Evolutionary conservation across 1,284 basidiomycete genomes (phyloP).

Genomic region (Heterobasidion irregulare): DNA sequence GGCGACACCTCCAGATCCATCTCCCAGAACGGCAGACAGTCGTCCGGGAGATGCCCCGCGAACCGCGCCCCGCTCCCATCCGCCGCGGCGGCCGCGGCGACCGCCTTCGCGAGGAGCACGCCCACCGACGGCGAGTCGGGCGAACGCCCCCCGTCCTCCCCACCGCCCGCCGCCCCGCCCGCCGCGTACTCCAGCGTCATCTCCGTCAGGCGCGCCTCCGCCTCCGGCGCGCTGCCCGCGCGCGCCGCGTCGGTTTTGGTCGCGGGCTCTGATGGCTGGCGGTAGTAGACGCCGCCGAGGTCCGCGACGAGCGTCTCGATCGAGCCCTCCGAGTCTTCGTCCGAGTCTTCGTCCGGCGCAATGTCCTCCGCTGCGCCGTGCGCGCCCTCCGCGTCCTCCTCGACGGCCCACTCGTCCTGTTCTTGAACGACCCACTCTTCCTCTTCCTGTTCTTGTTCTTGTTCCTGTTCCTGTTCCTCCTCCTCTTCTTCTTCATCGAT

Average conservation of each 20-base stretch:
- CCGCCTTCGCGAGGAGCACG: background rate
- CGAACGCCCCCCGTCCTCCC: background rate
- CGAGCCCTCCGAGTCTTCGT: conserved; percentile 3
- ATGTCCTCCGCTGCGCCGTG: background rate
- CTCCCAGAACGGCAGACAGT: background rate
- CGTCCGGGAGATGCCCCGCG: background rate
- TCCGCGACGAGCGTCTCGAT: conserved; percentile 10
- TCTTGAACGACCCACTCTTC: background rate
- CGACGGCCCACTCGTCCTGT: too few relatives aligned
- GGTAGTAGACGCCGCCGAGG: conserved; percentile 1
- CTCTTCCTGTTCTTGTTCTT: background rate
- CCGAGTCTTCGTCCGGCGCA: conserved; percentile 3
- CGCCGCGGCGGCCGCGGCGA: background rate
- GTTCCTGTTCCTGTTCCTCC: background rate
- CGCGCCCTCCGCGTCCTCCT: background rate
- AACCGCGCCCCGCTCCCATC: background rate
- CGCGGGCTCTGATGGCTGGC: background rate
- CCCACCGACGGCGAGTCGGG: background rate
- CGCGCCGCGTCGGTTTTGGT: background rate
- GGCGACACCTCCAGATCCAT: background rate
- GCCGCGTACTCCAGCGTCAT: background rate
- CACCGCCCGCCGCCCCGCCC: background rate
- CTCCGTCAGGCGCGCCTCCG: background rate
- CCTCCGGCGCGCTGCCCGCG: background rate
- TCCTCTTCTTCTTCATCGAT: conserved; percentile 4